Percentiles rank a stretch among this genome's conserved stretches.
Conservation (phyloP, 768 basidiomycete genomes). For the Xerocomellus dryophilus region DNA sequence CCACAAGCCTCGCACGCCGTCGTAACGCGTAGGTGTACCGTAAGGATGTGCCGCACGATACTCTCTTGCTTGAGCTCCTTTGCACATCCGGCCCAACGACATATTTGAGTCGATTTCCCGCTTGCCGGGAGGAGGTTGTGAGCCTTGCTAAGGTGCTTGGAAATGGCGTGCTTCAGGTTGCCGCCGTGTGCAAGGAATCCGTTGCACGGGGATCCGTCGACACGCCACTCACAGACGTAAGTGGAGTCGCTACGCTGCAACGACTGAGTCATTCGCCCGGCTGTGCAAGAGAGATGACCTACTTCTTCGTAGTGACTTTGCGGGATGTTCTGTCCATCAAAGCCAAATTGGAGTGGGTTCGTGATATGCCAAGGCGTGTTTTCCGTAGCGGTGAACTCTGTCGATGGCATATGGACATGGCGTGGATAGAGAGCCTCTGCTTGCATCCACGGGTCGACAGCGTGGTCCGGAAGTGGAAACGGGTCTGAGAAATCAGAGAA, state of each 20-base stretch:
- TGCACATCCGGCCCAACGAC: constrained; percentile 19
- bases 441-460: neutral
- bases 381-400: neutral
- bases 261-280: neutral
- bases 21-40: constrained; percentile 19
- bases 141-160: constrained; percentile 1
- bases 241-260: neutral
- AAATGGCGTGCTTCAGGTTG: constrained; percentile 13
- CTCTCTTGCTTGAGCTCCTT: constrained; percentile 28
- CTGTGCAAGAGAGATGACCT: neutral
- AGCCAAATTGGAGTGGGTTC: neutral
- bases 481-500: neutral
- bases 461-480: neutral
- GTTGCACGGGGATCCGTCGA: constrained; percentile 10
- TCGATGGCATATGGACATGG: neutral
- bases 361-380: neutral
- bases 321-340: neutral
- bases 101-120: constrained; percentile 8
- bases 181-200: neutral
- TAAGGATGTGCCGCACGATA: constrained; percentile 21
- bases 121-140: constrained; percentile 7
- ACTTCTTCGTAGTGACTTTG: neutral
- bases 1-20: constrained; percentile 19
- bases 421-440: neutral
- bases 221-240: constrained; percentile 8